These are phyloP conservation scores for Ogataea populi-albae DNA, from an alignment of 805 yeast species.

Conservation along the genomic window DNA sequence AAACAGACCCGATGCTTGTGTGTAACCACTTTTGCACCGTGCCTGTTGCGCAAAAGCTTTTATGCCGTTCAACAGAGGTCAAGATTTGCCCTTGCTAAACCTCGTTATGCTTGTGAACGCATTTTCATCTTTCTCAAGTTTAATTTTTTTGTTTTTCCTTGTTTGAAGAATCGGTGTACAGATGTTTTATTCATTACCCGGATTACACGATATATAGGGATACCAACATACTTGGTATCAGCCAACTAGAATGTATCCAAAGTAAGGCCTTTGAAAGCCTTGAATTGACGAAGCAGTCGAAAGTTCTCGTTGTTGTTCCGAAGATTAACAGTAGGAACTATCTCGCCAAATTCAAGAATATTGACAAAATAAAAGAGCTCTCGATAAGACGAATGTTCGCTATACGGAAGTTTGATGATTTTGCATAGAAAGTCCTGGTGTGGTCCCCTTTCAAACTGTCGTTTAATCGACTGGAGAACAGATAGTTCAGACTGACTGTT, in stretches of 20 bases:
- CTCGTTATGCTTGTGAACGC: too few species aligned
- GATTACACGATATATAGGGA: too few species aligned
- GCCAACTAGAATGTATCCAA: conserved; percentile 18
- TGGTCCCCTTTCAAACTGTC: conserved; percentile 18
- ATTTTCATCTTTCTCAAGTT: too few species aligned
- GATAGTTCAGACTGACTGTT: conserved; percentile 11
- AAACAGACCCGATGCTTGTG: too few species aligned
- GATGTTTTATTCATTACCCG: too few species aligned
- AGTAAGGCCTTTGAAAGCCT: conserved; percentile 11
- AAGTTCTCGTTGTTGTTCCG: conserved; percentile 15
- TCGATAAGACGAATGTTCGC: conserved; percentile 89
- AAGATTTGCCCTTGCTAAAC: too few species aligned
- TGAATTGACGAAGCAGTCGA: conserved; percentile 11
- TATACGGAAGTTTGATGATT: conserved; percentile 56
- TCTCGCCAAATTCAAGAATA: conserved; percentile 44
- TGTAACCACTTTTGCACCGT: too few species aligned
- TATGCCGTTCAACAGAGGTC: too few species aligned
- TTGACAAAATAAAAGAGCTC: conserved; percentile 70
- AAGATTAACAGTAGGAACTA: conserved; percentile 78
- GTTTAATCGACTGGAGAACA: conserved; percentile 14
- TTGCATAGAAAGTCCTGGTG: conserved; percentile 19
- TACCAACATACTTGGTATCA: too few species aligned
- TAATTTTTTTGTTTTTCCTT: too few species aligned
- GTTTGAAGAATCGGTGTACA: too few species aligned
- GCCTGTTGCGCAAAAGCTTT: too few species aligned